phyloP scores from a whole-genome alignment of 768 basidiomycete species.

The Pleurotus eryngii region DNA sequence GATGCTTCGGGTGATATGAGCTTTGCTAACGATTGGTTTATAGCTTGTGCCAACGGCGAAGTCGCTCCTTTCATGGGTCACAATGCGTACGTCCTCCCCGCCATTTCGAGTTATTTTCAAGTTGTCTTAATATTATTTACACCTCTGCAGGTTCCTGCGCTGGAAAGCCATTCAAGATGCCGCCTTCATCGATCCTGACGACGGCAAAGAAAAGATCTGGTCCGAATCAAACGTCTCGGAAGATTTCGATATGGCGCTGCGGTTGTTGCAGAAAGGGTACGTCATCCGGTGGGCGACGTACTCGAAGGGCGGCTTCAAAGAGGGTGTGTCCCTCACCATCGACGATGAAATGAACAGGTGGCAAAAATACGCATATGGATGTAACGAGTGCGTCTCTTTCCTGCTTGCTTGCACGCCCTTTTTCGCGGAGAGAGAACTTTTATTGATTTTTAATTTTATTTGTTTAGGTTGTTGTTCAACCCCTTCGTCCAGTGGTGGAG shows the following conservation, averaged over 20 bases:
- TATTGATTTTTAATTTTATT: too few relatives aligned
- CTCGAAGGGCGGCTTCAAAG: slow-evolving; percentile 81
- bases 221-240: slow-evolving; percentile 74
- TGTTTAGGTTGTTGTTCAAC: slow-evolving; percentile 71
- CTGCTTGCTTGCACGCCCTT: too few relatives aligned
- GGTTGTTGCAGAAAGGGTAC: slow-evolving; percentile 61
- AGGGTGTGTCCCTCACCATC: slow-evolving; percentile 83
- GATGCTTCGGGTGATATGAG: slow-evolving; percentile 17
- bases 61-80: slow-evolving; percentile 83
- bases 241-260: slow-evolving; percentile 78
- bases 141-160: slow-evolving; percentile 52
- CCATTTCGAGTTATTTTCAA: background rate
- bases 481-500: slow-evolving; percentile 75
- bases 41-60: slow-evolving; percentile 78
- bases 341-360: slow-evolving; percentile 90
- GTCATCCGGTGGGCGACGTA: slow-evolving; percentile 84
- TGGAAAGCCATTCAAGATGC: slow-evolving; percentile 89
- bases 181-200: slow-evolving; percentile 62
- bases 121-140: background rate
- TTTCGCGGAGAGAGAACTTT: too few relatives aligned
- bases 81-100: slow-evolving; percentile 46
- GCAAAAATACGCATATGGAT: slow-evolving; percentile 73
- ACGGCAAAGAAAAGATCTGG: slow-evolving; percentile 74
- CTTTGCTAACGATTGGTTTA: slow-evolving; percentile 2
- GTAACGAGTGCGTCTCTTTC: too few relatives aligned